Evolutionary conservation across 2,329 filamentous ascomycete genomes (phyloP), one percentile per base, ranked within the genome.

Genomic region (Fusarium globosum): DNA sequence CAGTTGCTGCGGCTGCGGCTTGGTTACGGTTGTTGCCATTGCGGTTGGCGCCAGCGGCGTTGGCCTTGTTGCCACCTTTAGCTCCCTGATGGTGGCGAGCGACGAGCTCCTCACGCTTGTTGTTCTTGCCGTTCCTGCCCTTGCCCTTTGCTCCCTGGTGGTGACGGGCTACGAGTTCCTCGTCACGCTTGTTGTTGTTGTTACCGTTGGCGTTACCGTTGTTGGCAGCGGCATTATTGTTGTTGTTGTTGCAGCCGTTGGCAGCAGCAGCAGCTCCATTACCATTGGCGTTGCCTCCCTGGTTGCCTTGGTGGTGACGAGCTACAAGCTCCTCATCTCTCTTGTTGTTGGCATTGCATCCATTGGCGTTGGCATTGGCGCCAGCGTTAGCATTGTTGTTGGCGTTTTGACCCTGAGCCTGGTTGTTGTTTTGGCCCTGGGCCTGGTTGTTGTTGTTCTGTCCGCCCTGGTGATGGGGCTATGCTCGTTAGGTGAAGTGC

Each of bases 281-380:
- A 4, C 21, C 58, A 3, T 61, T 49, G 12, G 23, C 61, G 10
- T 51, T 51, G 14, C 30, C 59, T 20, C 63, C 65, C 12, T 68
- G 23, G 23, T 53, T 53, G 6, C 62, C 65, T 4, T 68, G 65
- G 7, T 68, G 65, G 16, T 68, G 65, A 4, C 65, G 65, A 21
- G 65, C 62, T 18, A 67, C 39, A 26, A 68, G 65, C 0, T 61
- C 38, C 10, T 68, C 65, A 11, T 68, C 62, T 23, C 62, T 20
- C 63, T 68, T 67, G 18, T 56, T 65, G 12, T 68, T 68, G 23
- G 52, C 62, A 12, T 68, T 68, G 3, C 65, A 68, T n/a, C 62
- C 65, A 2, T 65, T 30, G 15, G 48, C 60, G 2, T 58, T 45
- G 12, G 62, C 52, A 10, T 60, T 60, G 7, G 41, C 39, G 11